These are phyloP conservation scores for Diaporthe vexans DNA, from an alignment of 2,329 filamentous ascomycete genomes.

Conservation along the genomic window DNA sequence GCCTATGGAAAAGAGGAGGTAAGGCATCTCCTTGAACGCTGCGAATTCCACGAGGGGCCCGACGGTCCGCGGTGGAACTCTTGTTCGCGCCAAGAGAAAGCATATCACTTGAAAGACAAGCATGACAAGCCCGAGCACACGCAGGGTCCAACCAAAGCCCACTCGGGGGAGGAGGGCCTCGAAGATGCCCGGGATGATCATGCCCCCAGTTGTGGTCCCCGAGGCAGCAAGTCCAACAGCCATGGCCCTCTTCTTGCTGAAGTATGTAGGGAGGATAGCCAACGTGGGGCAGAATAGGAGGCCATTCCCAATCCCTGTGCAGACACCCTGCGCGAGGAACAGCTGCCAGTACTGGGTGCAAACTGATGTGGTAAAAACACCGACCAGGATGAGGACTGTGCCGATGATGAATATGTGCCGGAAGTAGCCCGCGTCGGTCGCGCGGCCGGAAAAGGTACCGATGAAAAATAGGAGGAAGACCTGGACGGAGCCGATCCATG, in stretches of 20 bases:
- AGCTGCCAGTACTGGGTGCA: slow-evolving; percentile 67
- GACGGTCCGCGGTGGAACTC: slow-evolving; percentile 61
- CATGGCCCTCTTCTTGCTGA: slow-evolving; percentile 67
- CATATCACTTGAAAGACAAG: slow-evolving; percentile 59
- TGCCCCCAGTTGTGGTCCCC: slow-evolving; percentile 71
- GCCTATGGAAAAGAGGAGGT: slow-evolving; percentile 64
- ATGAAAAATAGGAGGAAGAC: slow-evolving; percentile 69
- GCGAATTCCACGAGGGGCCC: slow-evolving; percentile 68
- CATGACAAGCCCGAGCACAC: slow-evolving; percentile 73
- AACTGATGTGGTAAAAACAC: slow-evolving; percentile 61
- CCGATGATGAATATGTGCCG: slow-evolving; percentile 58
- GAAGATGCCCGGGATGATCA: slow-evolving; percentile 71
- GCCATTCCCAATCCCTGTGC: slow-evolving; percentile 70
- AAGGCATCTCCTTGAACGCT: slow-evolving; percentile 69
- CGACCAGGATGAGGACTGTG: slow-evolving; percentile 57
- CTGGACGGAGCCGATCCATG: slow-evolving; percentile 69
- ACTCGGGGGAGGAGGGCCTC: slow-evolving; percentile 66
- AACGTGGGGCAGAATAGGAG: slow-evolving; percentile 75
- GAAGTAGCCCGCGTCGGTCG: slow-evolving; percentile 68
- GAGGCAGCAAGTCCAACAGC: slow-evolving; percentile 73
- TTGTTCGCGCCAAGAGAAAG: slow-evolving; percentile 57
- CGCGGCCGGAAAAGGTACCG: slow-evolving; percentile 65
- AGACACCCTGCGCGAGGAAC: slow-evolving; percentile 68
- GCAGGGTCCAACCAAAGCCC: slow-evolving; percentile 71
- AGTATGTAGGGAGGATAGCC: slow-evolving; percentile 77